phyloP scores from a whole-genome alignment of 148 eudicot species.

The Drosera capensis region DNA sequence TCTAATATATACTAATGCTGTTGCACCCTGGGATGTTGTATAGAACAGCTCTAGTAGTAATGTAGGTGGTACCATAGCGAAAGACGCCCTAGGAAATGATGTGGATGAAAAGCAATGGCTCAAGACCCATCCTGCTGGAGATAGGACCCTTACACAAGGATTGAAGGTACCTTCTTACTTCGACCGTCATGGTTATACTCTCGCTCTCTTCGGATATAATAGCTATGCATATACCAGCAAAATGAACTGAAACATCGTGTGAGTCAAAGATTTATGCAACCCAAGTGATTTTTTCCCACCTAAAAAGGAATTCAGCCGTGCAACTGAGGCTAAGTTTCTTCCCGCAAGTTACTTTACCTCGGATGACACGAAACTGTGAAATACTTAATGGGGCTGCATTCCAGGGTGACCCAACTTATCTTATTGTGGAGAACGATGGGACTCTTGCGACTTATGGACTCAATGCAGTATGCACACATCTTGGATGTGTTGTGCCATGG shows the following conservation, averaged over 20 bases:
- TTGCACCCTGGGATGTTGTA: neutral
- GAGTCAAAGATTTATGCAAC: too few relatives aligned
- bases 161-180: conserved; percentile 37
- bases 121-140: conserved; percentile 57
- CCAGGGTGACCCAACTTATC: conserved; percentile 94
- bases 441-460: conserved; percentile 80
- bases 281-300: too few relatives aligned
- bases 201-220: neutral
- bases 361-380: neutral
- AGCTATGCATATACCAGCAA: neutral
- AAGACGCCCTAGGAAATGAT: conserved; percentile 80
- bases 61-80: conserved; percentile 49
- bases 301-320: too few relatives aligned
- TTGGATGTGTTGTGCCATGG: conserved; percentile 91
- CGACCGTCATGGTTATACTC: neutral
- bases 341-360: neutral
- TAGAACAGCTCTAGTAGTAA: conserved; percentile 29
- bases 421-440: conserved; percentile 75
- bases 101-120: conserved; percentile 57
- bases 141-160: conserved; percentile 75
- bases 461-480: conserved; percentile 92
- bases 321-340: neutral
- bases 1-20: too few relatives aligned
- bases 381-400: neutral
- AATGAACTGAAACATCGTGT: too few relatives aligned